phyloP scores from a whole-genome alignment of 2,329 filamentous ascomycete genomes.

The Periglandula ipomoeae region DNA sequence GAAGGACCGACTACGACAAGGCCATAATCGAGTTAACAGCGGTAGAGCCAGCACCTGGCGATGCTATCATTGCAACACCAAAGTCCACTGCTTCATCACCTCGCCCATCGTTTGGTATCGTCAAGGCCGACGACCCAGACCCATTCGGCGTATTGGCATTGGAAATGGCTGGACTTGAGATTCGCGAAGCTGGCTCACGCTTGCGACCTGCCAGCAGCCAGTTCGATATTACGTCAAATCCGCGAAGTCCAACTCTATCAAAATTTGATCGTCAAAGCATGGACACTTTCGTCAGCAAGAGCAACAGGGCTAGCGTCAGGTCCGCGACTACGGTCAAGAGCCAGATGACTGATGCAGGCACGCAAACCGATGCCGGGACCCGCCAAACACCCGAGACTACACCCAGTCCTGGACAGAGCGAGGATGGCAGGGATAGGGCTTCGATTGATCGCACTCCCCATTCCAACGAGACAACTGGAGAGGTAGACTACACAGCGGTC shows the following conservation, averaged over 20 bases:
- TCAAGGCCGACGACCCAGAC: conserved; percentile 73
- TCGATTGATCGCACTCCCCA: conserved; percentile 29
- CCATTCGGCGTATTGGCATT: conserved; percentile 85
- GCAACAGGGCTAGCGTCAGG: conserved; percentile 67
- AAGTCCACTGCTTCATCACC: conserved; percentile 26
- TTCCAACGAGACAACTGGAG: conserved; percentile 21
- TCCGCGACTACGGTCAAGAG: conserved; percentile 60
- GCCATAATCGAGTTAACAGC: conserved; percentile 54
- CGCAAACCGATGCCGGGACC: conserved; percentile 45
- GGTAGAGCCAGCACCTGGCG: conserved; percentile 63
- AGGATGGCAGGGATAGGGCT: conserved; percentile 37
- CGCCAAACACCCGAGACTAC: conserved; percentile 43
- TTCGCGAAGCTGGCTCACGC: conserved; percentile 72
- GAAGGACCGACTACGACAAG: conserved; percentile 65
- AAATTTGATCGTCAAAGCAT: conserved; percentile 57
- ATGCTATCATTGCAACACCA: conserved; percentile 49
- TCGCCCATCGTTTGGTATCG: conserved; percentile 62
- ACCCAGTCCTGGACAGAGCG: conserved; percentile 44
- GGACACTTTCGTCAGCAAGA: conserved; percentile 51
- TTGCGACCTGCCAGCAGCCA: conserved; percentile 65
- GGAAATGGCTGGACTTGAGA: conserved; percentile 83
- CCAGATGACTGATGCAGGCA: conserved; percentile 60
- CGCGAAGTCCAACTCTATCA: conserved; percentile 61
- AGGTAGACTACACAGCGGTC: conserved; percentile 52
- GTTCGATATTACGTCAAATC: conserved; percentile 73